phyloP scores from a whole-genome alignment of 805 yeast genomes.

The Tetrapisispora iriomotensis region DNA sequence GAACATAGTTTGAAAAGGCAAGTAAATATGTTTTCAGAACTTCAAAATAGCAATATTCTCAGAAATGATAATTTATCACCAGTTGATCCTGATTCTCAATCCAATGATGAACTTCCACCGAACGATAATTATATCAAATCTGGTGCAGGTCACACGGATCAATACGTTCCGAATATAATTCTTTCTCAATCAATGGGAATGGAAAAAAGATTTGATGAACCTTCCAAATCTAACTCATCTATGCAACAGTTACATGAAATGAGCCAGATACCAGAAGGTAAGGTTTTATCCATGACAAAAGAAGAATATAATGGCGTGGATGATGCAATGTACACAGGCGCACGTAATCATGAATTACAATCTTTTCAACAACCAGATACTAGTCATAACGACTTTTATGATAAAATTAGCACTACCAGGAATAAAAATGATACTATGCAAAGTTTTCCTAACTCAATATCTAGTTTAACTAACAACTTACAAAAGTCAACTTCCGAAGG shows the following conservation, averaged over 20 bases:
- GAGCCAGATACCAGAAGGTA: background rate
- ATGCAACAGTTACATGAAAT: background rate
- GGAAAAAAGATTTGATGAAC: conserved; percentile 30
- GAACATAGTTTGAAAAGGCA: conserved; percentile 18
- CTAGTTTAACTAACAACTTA: conserved; percentile 25
- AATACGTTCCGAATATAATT: conserved; percentile 34
- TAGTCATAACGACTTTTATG: background rate
- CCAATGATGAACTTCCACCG: background rate
- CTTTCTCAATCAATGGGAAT: conserved; percentile 47
- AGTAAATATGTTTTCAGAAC: conserved; percentile 3
- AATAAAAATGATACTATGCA: background rate
- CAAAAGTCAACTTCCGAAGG: conserved; percentile 16
- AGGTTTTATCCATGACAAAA: background rate
- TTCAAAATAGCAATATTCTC: background rate
- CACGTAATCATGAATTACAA: background rate
- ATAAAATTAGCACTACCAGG: background rate
- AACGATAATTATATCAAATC: conserved; percentile 3
- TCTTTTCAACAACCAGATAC: background rate
- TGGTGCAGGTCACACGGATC: conserved; percentile 11
- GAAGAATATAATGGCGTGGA: no score
- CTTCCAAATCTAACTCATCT: conserved; percentile 2
- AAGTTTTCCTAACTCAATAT: conserved; percentile 24
- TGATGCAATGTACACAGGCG: no score
- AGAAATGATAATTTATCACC: background rate
- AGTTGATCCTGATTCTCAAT: no score